phyloP scores from a whole-genome alignment of 164 flowering plant species.

The Cinnamomum micranthum region DNA sequence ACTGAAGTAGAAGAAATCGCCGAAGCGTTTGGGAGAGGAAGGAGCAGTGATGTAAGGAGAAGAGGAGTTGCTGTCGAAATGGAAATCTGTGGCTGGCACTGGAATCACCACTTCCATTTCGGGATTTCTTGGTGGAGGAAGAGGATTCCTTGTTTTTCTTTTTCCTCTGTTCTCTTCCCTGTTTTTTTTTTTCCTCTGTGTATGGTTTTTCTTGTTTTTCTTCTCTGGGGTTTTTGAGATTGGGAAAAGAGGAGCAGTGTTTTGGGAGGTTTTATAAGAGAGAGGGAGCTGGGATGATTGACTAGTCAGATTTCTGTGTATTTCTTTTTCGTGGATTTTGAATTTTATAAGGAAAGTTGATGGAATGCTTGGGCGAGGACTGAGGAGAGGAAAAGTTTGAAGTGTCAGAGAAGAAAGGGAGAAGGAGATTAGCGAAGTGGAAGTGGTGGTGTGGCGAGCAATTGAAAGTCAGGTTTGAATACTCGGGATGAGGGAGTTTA shows the following conservation, averaged over 20 bases:
- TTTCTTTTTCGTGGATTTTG: not conserved
- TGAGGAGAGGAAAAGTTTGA: not conserved
- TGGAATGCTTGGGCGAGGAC: not conserved
- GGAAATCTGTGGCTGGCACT: conserved; percentile 19
- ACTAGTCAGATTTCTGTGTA: not conserved
- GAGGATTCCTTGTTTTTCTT: not conserved
- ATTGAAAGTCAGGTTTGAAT: too few species aligned
- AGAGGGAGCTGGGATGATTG: conserved; percentile 6
- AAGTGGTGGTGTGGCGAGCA: too few species aligned
- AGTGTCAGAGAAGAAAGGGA: not conserved
- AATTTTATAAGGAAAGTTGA: not conserved
- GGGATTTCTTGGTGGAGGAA: not conserved
- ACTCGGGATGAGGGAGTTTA: not conserved
- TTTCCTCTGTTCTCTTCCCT: not conserved
- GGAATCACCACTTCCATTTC: conserved; percentile 29
- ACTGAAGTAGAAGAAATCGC: conserved; percentile 25
- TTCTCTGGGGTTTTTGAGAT: not conserved
- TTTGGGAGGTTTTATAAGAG: conserved; percentile 1
- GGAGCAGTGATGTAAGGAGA: conserved; percentile 36
- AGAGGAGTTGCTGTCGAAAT: conserved; percentile 27
- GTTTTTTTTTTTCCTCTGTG: not conserved
- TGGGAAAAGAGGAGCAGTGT: not conserved
- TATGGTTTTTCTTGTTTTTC: not conserved
- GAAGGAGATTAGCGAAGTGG: not conserved
- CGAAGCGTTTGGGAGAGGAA: conserved; percentile 30